Evolutionary conservation across 176 grass and related monocot genomes (phyloP).

Genomic region (Hordeum marinum): DNA sequence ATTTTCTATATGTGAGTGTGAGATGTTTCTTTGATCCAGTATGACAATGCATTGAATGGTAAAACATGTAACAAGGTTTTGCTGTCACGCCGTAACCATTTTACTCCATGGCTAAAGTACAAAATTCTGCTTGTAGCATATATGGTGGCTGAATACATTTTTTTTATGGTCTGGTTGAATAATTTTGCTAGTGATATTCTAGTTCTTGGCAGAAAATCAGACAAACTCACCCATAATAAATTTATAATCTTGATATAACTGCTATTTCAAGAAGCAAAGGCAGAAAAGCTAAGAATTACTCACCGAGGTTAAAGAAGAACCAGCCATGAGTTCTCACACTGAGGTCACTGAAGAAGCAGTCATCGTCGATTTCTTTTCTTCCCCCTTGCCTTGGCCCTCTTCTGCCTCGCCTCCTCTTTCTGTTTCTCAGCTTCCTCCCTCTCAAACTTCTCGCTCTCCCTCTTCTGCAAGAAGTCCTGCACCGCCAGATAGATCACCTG

Average conservation of each 20-base stretch:
- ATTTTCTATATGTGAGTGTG: neutral
- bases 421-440: constrained; percentile 54
- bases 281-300: constrained; percentile 24
- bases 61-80: neutral
- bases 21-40: neutral
- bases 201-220: neutral
- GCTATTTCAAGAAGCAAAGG: neutral
- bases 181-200: neutral
- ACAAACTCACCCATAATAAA: neutral
- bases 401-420: constrained; percentile 51
- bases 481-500: constrained; percentile 66
- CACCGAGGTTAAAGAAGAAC: neutral
- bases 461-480: constrained; percentile 72
- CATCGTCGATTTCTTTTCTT: constrained; percentile 37
- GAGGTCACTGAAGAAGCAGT: neutral
- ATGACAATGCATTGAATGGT: neutral
- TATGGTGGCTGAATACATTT: neutral
- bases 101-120: neutral
- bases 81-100: neutral
- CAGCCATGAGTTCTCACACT: neutral
- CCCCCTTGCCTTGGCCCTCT: constrained; percentile 53
- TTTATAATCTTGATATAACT: neutral
- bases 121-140: neutral
- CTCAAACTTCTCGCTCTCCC: constrained; percentile 79
- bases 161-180: neutral